phyloP scores from a whole-genome alignment of 306 rosid species.

The Parietaria judaica region DNA sequence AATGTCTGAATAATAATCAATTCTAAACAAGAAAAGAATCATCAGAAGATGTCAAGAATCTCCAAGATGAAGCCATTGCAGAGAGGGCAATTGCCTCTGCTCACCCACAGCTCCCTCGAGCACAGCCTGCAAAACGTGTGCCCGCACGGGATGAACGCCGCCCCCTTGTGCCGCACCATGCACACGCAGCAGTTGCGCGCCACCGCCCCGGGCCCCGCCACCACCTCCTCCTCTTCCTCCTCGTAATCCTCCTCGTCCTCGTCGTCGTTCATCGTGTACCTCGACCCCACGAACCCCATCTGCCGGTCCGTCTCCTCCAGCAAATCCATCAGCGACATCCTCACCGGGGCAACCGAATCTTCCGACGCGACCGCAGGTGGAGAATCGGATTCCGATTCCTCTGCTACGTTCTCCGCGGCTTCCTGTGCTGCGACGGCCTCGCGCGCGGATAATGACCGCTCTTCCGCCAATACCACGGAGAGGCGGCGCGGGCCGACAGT shows the following conservation, averaged over 20 bases:
- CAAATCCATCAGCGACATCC: conserved; percentile 82
- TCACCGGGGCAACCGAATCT: conserved; percentile 19
- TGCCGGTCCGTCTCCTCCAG: conserved; percentile 65
- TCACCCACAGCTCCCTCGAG: conserved; percentile 65
- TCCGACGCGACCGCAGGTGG: conserved; percentile 28
- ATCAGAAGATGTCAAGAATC: conserved; percentile 66
- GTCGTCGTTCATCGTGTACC: conserved; percentile 34
- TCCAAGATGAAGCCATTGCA: conserved; percentile 72
- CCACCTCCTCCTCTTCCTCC: conserved; percentile 16
- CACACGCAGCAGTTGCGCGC: conserved; percentile 73
- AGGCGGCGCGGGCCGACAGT: conserved; percentile 27
- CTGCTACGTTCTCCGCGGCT: conserved; percentile 31
- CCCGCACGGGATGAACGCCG: conserved; percentile 57
- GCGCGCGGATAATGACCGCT: conserved; percentile 39
- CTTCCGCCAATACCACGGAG: conserved; percentile 33
- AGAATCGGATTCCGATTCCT: conserved; percentile 27
- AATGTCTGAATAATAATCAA: not conserved
- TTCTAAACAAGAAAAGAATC: not conserved
- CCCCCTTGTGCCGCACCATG: conserved; percentile 71
- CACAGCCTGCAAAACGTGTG: conserved; percentile 82
- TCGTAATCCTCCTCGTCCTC: conserved; percentile 21
- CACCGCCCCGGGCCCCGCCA: conserved; percentile 15
- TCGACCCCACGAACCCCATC: conserved; percentile 51
- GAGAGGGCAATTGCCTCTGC: conserved; percentile 72
- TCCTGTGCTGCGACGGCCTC: conserved; percentile 47